Conservation (phyloP, 345 rosid species). For the Xanthoceras sorbifolium region DNA sequence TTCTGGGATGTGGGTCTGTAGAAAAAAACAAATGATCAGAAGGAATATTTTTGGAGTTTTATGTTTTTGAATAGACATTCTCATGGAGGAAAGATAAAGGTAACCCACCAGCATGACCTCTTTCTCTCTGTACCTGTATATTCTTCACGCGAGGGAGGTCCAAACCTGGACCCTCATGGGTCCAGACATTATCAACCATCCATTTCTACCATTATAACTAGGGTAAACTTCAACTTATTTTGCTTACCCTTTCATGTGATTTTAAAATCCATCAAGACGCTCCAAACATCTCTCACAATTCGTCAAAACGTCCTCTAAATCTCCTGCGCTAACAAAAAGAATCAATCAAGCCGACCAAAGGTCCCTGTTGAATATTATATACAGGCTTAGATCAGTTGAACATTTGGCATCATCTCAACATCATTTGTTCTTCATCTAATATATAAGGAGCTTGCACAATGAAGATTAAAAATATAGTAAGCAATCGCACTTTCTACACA, state of each 20-base stretch:
- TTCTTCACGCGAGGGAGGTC: not conserved
- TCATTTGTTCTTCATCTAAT: not conserved
- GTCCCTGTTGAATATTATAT: slow-evolving; percentile 3
- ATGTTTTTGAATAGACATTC: slow-evolving; percentile 20
- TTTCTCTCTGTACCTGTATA: not conserved
- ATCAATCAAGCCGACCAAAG: not conserved
- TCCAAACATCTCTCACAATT: not conserved
- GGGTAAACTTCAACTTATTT: not conserved
- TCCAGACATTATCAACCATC: slow-evolving; percentile 13
- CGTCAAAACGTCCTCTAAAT: not conserved
- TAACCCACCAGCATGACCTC: slow-evolving; percentile 22
- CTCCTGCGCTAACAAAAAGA: not conserved
- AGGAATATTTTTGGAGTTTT: slow-evolving; percentile 37
- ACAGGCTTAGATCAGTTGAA: not conserved
- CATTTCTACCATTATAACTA: not conserved
- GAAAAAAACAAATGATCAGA: slow-evolving; percentile 35
- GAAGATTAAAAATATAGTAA: not conserved
- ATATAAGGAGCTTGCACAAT: not conserved
- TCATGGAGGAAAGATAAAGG: slow-evolving; percentile 13
- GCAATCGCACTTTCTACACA: not conserved
- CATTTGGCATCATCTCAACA: not conserved
- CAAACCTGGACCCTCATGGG: not conserved
- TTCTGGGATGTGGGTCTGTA: slow-evolving; percentile 22
- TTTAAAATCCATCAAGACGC: not conserved
- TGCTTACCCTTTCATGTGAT: not conserved